Base-by-base conservation (phyloP, 164 flowering plant species). In the Cinnamomum micranthum region DNA sequence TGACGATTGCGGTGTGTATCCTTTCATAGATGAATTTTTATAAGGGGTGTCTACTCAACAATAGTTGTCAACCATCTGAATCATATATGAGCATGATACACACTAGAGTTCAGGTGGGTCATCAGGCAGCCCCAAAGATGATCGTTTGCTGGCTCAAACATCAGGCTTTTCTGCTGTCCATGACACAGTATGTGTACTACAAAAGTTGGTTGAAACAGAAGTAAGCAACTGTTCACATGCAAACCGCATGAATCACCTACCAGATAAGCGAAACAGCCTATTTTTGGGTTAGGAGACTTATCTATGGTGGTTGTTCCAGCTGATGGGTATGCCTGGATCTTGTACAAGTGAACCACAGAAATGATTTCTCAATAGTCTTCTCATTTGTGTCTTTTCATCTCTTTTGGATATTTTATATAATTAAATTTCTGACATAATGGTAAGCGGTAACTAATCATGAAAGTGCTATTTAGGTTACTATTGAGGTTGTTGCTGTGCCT, bases 401-500 rank as follows among this genome's bases (percentile, higher is more conserved):
- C 51, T 50, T 55, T 19, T 47, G 12, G 41, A 10, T 12, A 52
- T 74, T 19, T 50, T 41, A 24, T 74, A 47, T 47, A 4, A 12
- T 12, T 41, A 19, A 52, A 15, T 66, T 69, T 52, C 2, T 55
- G n/a, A 20, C 31, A 59, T 58, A 13, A 23, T 33, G 52, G 5
- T 52, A 13, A 13, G 19, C 14, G 51, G 64, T 74, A 52, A 23
- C 75, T 24, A 20, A 63, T 13, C 35, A 27, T 23, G 35, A 7
- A 24, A 17, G 13, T 50, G 14, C 50, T 51, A 14, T 83, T 83
- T 74, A 93, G 98, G 98, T 95, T 55, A 93, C 97, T 10, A 95
- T 95, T 79, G 97, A 93, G n/a, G 98, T 95, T 65, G 98, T 95
- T 84, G 99, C 99, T 1, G 99, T 95, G 76, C 99, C 99, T 71